Base-by-base conservation (phyloP, 768 basidiomycete species). In the Pulveroboletus frians region DNA sequence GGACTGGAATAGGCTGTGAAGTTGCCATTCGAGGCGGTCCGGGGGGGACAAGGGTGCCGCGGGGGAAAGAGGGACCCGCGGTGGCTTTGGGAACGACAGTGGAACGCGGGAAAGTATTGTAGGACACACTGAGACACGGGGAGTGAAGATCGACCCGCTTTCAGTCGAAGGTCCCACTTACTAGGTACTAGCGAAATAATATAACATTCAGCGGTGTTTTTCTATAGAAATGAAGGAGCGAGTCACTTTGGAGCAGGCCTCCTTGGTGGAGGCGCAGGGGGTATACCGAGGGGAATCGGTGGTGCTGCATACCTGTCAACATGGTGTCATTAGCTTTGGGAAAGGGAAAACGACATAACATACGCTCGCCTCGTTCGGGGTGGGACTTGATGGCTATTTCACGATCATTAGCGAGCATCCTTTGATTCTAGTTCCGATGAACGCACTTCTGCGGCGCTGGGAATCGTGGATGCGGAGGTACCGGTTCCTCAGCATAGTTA, bases 71-170 rank as follows among this genome's bases (percentile, higher is more conserved):
- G 18, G 15, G 29, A 2, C 38, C 23, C n/a, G 38, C 18, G 5
- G 35, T 26, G 17, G 39, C 31, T 39, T 34, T 47, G 2, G 53
- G 47, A 26, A 43, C 35, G 11, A 46, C 9, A 1, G 52, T 10
- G 11, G 62, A 56, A 21, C 66, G 67, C 14, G 65, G 61, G 14
- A 66, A 66, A 18, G 59, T 66, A 35, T 68, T 48, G 50, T 64
- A 58, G 36, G 66, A 47, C 27, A 51, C 2, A 14, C 62, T 66
- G 49, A 37, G 39, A 37, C 40, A 18, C 35, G 36, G 51, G 49
- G 41, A 41, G 47, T 56, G 45, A 65, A 56, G 43, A 46, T 23
- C 14, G 27, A 37, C 46, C 45, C 46, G 45, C 20, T 38, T 34
- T 45, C 47, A 42, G 47, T 37, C 42, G 26, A 54, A 29, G n/a